Evolutionary conservation across 164 flowering plant genomes (phyloP).

Genomic region (Brasenia schreberi): DNA sequence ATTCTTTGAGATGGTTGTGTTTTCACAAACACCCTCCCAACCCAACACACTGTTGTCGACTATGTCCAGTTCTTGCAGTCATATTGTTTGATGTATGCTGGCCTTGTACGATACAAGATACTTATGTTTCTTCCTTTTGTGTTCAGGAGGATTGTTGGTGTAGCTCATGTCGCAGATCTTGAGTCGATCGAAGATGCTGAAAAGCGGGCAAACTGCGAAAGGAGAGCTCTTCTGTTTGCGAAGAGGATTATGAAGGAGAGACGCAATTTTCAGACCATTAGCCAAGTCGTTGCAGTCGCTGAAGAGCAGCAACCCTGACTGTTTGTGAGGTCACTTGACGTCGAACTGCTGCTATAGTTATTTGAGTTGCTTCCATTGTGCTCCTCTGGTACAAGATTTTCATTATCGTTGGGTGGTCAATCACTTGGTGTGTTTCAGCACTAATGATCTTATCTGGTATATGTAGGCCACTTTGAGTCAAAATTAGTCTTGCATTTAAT

Average conservation of each 20-base stretch:
- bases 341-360: background rate
- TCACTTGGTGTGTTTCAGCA: no score
- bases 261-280: conserved; percentile 35
- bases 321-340: background rate
- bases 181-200: conserved; percentile 54
- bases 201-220: conserved; percentile 64
- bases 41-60: conserved; percentile 3
- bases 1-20: no score
- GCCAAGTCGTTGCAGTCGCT: conserved; percentile 39
- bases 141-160: conserved; percentile 87
- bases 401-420: background rate
- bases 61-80: background rate
- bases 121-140: background rate
- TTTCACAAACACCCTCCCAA: background rate
- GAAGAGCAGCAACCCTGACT: background rate
- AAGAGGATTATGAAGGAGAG: conserved; percentile 74
- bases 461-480: background rate
- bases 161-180: conserved; percentile 94
- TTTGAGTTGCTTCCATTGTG: background rate
- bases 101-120: background rate
- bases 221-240: conserved; percentile 60
- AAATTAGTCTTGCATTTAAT: background rate
- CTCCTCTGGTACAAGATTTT: background rate
- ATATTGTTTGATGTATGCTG: background rate
- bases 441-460: no score